phyloP scores from a whole-genome alignment of 306 rosid genomes.

The Rosa rugosa region DNA sequence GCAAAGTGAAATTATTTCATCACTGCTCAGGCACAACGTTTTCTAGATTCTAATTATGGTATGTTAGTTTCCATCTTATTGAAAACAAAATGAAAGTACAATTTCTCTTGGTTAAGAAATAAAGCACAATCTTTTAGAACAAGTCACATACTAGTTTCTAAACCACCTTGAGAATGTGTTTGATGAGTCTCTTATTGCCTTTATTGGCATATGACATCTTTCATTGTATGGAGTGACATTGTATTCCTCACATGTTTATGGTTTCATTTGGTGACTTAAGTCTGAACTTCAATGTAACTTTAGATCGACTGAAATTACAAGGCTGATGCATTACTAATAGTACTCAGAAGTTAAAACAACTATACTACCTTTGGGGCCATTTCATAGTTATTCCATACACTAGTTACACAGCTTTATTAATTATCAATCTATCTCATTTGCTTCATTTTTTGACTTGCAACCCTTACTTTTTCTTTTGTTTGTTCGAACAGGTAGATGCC shows the following conservation, averaged over 20 bases:
- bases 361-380: too few relatives aligned
- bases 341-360: too few relatives aligned
- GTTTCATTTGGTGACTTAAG: neutral
- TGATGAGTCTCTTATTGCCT: neutral
- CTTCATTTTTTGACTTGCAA: too few relatives aligned
- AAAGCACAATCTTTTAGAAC: neutral
- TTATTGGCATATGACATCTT: neutral
- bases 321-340: too few relatives aligned
- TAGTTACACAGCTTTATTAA: too few relatives aligned
- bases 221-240: neutral
- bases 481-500: too few relatives aligned
- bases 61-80: neutral
- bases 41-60: constrained; percentile 2
- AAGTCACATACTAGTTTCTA: neutral
- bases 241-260: neutral
- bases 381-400: too few relatives aligned
- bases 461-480: too few relatives aligned
- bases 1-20: neutral
- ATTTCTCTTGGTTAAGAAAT: neutral
- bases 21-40: neutral
- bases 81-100: neutral
- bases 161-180: neutral
- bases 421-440: too few relatives aligned
- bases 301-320: neutral
- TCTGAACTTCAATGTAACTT: neutral